phyloP scores from a whole-genome alignment of 2,329 filamentous ascomycete genomes.

The Fonsecaea nubica region DNA sequence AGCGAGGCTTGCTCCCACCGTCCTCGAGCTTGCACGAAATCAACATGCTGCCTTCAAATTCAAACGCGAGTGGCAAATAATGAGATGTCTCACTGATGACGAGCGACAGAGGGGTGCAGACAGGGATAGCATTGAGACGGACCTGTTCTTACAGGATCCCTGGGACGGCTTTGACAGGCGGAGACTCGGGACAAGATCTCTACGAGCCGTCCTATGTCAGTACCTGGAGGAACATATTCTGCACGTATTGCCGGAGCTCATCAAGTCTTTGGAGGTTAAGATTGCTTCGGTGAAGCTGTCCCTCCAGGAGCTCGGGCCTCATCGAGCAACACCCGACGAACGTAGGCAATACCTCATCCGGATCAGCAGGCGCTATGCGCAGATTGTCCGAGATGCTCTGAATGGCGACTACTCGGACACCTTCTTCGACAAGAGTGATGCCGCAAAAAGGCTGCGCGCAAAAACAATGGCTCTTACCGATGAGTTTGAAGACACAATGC shows the following conservation, averaged over 20 bases:
- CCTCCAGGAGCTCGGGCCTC: conserved; percentile 39
- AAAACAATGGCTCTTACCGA: conserved; percentile 38
- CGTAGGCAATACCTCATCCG: conserved; percentile 37
- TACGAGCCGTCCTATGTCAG: conserved; percentile 42
- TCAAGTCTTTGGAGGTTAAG: conserved; percentile 32
- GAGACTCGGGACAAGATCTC: conserved; percentile 43
- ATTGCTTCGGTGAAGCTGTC: conserved; percentile 28
- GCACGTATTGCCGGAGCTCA: conserved; percentile 32
- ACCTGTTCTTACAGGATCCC: conserved; percentile 33
- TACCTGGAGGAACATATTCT: conserved; percentile 45
- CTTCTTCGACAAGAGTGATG: conserved; percentile 34
- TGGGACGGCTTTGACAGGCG: conserved; percentile 32
- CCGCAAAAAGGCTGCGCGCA: conserved; percentile 37
- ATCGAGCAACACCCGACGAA: conserved; percentile 38
- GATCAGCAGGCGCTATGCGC: conserved; percentile 37
- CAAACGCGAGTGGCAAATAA: conserved; percentile 48
- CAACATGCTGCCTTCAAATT: conserved; percentile 40
- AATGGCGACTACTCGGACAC: conserved; percentile 40
- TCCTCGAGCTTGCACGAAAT: conserved; percentile 45
- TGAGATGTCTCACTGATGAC: conserved; percentile 45
- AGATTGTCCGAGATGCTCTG: conserved; percentile 30
- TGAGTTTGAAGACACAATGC: conserved; percentile 39
- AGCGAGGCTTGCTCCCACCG: conserved; percentile 27
- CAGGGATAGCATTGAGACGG: conserved; percentile 28
- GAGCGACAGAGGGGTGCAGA: conserved; percentile 35